Conservation (phyloP, 805 yeast species). For the Sugiyamaella mastotermitis region DNA sequence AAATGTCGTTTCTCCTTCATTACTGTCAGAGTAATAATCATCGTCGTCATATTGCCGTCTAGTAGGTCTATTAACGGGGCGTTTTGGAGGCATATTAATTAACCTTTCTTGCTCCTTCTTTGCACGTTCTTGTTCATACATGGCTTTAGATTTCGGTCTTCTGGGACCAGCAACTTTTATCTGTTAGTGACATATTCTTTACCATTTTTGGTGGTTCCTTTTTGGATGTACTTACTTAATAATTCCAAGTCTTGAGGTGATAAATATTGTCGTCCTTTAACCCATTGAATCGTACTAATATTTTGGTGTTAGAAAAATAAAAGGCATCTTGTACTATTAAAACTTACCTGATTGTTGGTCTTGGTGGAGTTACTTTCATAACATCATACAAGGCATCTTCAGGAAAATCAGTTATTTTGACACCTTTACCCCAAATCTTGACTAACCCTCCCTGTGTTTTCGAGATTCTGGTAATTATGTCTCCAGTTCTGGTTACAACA, state of each 20-base stretch:
- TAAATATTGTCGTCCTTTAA: slow-evolving; percentile 66
- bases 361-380: slow-evolving; percentile 58
- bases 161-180: slow-evolving; percentile 79
- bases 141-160: slow-evolving; percentile 50
- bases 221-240: slow-evolving; percentile 28
- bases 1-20: not conserved
- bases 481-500: slow-evolving; percentile 38
- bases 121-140: slow-evolving; percentile 25
- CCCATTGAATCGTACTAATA: slow-evolving; percentile 77
- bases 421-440: slow-evolving; percentile 43
- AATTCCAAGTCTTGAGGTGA: slow-evolving; percentile 55
- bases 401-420: slow-evolving; percentile 22
- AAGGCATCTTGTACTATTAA: slow-evolving; percentile 58
- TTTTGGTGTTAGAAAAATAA: slow-evolving; percentile 82
- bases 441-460: slow-evolving; percentile 49
- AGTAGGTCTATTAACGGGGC: no score
- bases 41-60: no score
- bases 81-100: slow-evolving; percentile 4
- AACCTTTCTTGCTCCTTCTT: slow-evolving; percentile 21
- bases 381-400: slow-evolving; percentile 66
- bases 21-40: slow-evolving; percentile 1
- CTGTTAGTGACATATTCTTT: not conserved
- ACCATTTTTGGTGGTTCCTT: not conserved
- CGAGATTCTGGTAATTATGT: slow-evolving; percentile 44
- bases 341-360: slow-evolving; percentile 60